Base-by-base conservation (phyloP, 495 filamentous ascomycete species). In the Trichoderma orchidacearum region DNA sequence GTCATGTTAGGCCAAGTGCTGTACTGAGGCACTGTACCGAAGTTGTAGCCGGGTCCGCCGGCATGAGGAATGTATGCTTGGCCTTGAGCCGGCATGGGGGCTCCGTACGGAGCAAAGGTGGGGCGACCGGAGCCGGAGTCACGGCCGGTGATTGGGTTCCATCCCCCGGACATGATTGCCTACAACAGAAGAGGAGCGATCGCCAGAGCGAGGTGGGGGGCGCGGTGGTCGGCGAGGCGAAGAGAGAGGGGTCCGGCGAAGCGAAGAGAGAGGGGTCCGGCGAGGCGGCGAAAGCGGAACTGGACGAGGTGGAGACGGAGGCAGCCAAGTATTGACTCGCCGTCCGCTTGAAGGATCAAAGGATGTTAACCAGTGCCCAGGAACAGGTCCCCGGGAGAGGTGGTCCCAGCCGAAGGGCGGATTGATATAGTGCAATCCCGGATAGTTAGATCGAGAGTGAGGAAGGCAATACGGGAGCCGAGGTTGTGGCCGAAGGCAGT, bases 61-160 rank as follows among this genome's bases (percentile, higher is more conserved):
- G 38, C 35, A 12, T 54, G 35, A 18, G 34, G 51, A 31, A 59
- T 45, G 25, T 35, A 31, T 23, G 56, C 58, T 32, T 62, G 54
- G 56, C 53, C 55, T 2, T 57, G 57, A 8, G 32, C 36, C 28
- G 52, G 38, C 6, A 31, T 13, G 12, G 57, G 30, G 18, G 54
- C 59, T 18, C 59, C 36, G 31, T 31, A 17, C 11, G 35, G 30
- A 12, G 13, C 52, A 34, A 35, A 29, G 9, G 53, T 38, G 1
- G 66, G 64, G 3, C 62, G 66, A 11, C 59, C 53, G 3, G 63
- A 56, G 36, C 63, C 64, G 23, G 34, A 41, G 48, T 68, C 66
- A 17, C 60, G 60, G 36, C 66, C 66, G 48, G 55, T 56, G 7
- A 51, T 21, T 2, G 66, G 66, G 50, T 68, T 68, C 60, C 30